Conservation (phyloP, 2,329 filamentous ascomycete genomes). For the Hypomyces rosellus region DNA sequence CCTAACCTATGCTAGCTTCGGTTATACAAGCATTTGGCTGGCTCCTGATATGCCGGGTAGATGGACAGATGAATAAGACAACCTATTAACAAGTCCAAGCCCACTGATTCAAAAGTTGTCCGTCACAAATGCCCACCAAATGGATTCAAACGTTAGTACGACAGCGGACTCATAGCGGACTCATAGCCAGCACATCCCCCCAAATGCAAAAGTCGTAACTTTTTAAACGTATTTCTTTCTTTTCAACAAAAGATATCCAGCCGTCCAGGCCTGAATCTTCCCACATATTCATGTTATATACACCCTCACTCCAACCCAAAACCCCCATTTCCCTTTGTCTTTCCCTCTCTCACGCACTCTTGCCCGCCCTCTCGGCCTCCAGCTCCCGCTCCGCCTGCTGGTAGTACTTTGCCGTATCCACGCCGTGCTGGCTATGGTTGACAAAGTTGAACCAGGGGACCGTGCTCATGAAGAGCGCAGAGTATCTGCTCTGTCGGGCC, state of each 20-base stretch:
- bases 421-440: conserved; percentile 91
- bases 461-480: conserved; percentile 73
- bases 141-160: too few relatives aligned
- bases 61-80: too few relatives aligned
- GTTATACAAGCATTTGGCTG: too few relatives aligned
- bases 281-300: background rate
- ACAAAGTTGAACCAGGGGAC: conserved; percentile 98
- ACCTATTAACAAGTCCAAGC: too few relatives aligned
- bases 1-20: too few relatives aligned
- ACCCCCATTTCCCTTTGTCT: background rate
- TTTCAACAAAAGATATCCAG: background rate
- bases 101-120: too few relatives aligned
- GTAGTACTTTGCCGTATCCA: conserved; percentile 98
- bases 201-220: background rate
- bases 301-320: background rate
- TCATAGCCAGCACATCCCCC: background rate
- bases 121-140: too few relatives aligned
- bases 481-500: conserved; percentile 86
- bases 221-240: background rate
- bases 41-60: too few relatives aligned
- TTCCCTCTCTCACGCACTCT: conserved; percentile 4
- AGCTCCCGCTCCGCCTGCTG: conserved; percentile 89
- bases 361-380: conserved; percentile 57
- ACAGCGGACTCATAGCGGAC: too few relatives aligned
- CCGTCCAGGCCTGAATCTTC: background rate